Evolutionary conservation across 345 rosid genomes (phyloP).

Genomic region (Salix brachista): DNA sequence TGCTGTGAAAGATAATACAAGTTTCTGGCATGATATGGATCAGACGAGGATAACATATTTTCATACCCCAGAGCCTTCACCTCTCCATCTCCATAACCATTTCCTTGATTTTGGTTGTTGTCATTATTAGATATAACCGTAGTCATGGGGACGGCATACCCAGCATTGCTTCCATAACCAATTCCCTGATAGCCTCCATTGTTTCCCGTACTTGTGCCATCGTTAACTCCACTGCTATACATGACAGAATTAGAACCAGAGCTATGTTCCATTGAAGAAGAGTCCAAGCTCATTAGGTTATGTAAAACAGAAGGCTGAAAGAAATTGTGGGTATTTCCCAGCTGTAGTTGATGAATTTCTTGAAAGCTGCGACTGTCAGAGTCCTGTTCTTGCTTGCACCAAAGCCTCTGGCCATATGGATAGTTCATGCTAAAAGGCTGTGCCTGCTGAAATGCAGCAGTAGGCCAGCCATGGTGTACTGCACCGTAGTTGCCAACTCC

Average conservation of each 20-base stretch:
- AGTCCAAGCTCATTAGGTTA: constrained; percentile 42
- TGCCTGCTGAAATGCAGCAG: constrained; percentile 42
- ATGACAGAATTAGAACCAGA: constrained; percentile 47
- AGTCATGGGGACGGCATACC: constrained; percentile 35
- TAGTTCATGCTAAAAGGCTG: constrained; percentile 32
- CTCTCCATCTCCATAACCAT: constrained; percentile 24
- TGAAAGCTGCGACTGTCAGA: constrained; percentile 24
- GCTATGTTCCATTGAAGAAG: constrained; percentile 49
- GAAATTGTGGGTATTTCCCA: constrained; percentile 47
- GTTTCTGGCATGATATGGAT: constrained; percentile 42
- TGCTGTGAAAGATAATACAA: constrained; percentile 42
- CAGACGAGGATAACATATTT: constrained; percentile 28
- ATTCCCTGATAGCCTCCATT: not conserved
- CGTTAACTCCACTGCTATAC: constrained; percentile 24
- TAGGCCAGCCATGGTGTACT: constrained; percentile 37
- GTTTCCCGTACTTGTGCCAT: constrained; percentile 1
- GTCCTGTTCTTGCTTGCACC: constrained; percentile 71
- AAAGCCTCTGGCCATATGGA: constrained; percentile 44
- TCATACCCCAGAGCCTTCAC: constrained; percentile 25
- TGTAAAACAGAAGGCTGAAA: constrained; percentile 41
- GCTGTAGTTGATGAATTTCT: constrained; percentile 32
- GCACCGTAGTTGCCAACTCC: constrained; percentile 16
- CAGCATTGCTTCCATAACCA: constrained; percentile 13
- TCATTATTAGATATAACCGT: constrained; percentile 26
- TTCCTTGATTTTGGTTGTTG: constrained; percentile 21